These are phyloP conservation scores for Curvularia sp. DNA, from an alignment of 2,329 filamentous ascomycete genomes.

Conservation along the genomic window DNA sequence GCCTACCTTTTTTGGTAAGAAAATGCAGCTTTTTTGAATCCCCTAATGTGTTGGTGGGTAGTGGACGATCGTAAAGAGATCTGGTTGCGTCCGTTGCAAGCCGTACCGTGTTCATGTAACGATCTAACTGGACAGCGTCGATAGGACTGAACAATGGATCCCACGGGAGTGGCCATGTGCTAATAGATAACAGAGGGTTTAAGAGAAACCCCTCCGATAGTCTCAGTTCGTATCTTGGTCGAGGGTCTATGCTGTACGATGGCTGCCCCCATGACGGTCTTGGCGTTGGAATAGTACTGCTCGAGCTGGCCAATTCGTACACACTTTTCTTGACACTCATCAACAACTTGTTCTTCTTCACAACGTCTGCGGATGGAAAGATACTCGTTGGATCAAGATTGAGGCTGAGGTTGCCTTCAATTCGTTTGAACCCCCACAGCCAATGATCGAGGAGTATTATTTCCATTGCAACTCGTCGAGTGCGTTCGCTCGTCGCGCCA, in stretches of 20 bases:
- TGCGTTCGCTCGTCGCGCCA: constrained; percentile 23
- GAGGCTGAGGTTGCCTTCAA: constrained; percentile 25
- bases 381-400: constrained; percentile 37
- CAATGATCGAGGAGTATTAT: constrained; percentile 32
- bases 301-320: constrained; percentile 5
- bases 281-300: not conserved
- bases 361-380: constrained; percentile 29
- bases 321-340: constrained; percentile 16
- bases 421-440: constrained; percentile 25
- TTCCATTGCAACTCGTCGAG: constrained; percentile 30
- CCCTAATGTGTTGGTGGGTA: constrained; percentile 29
- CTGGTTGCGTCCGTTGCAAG: not conserved
- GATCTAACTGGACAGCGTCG: constrained; percentile 29
- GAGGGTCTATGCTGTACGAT: constrained; percentile 4
- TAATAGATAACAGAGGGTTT: constrained; percentile 30
- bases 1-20: constrained; percentile 33
- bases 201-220: constrained; percentile 33
- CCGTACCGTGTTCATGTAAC: constrained; percentile 23
- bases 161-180: constrained; percentile 37
- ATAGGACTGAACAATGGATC: constrained; percentile 35
- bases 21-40: constrained; percentile 38
- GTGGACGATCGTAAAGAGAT: constrained; percentile 15
- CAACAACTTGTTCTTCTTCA: constrained; percentile 36
- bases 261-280: not conserved
- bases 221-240: constrained; percentile 18